A percentile compares a stretch with the other conserved stretches of the same genome.
Evolutionary conservation across 1,284 basidiomycete species (phyloP).

Genomic region (Anthracocystis setariae): DNA sequence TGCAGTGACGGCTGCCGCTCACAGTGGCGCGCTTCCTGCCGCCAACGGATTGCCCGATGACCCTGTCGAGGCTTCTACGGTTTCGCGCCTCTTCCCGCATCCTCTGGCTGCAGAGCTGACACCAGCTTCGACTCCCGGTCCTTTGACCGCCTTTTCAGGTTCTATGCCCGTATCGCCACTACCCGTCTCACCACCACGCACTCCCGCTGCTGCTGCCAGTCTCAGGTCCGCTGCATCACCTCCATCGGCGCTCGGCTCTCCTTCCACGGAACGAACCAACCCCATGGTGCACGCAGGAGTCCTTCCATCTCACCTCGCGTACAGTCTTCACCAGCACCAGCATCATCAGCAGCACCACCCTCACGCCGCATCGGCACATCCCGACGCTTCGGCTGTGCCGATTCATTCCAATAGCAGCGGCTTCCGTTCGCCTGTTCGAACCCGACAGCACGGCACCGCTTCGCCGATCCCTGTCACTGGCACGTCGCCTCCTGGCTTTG

Average conservation of each 20-base stretch:
- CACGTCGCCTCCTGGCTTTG: slow-evolving; percentile 21
- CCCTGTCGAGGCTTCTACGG: slow-evolving; percentile 53
- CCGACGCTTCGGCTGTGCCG: background rate
- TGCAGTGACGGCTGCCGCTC: slow-evolving; percentile 29
- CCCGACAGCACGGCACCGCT: slow-evolving; percentile 29
- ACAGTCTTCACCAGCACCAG: slow-evolving; percentile 39
- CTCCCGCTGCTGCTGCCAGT: slow-evolving; percentile 23
- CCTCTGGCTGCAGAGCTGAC: slow-evolving; percentile 49
- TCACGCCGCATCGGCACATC: slow-evolving; percentile 6
- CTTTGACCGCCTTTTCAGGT: slow-evolving; percentile 10
- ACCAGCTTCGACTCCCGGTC: slow-evolving; percentile 8
- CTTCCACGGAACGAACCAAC: slow-evolving; percentile 28
- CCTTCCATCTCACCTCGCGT: slow-evolving; percentile 20
- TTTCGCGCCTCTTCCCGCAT: slow-evolving; percentile 60
- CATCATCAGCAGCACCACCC: slow-evolving; percentile 24
- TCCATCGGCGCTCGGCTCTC: slow-evolving; percentile 18
- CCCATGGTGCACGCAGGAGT: slow-evolving; percentile 21
- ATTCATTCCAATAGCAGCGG: slow-evolving; percentile 16
- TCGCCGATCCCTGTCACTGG: slow-evolving; percentile 21
- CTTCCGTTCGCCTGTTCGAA: slow-evolving; percentile 30
- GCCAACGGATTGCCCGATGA: slow-evolving; percentile 63
- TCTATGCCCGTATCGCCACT: slow-evolving; percentile 42
- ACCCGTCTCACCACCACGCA: slow-evolving; percentile 27
- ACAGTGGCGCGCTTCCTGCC: slow-evolving; percentile 42
- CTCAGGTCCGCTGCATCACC: slow-evolving; percentile 23